Evolutionary conservation across 1,139 yeast genomes (phyloP), one percentile per base, ranked within the genome.

Genomic region (Torulaspora globosa): DNA sequence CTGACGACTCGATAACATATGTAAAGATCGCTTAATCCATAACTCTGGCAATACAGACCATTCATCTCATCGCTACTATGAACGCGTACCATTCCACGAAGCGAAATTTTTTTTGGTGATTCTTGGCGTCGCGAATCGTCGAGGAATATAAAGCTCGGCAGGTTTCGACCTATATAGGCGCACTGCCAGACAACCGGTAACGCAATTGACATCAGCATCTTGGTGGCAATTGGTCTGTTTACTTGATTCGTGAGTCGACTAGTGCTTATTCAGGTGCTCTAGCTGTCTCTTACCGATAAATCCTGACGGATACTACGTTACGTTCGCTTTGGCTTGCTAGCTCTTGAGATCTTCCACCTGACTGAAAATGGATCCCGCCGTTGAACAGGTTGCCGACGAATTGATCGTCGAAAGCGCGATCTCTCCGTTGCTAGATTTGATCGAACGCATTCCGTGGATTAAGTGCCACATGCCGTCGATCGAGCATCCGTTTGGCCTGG

Each of bases 401-500:
- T 35, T 37, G n/a, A 41, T 41, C 41, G 51, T 43, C 35, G 49
- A 45, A 21, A 32, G 19, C 36, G 34, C 48, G 3, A 35, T 39
- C n/a, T 43, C 48, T 26, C 47, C 49, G 8, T 43, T 48, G 28
- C 36, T 46, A 11, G 40, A 39, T 28, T 38, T 45, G 10, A 40
- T 51, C 11, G 42, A 48, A 9, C 27, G 33, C 12, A 48, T 48
- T 36, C 43, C 56, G 21, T 57, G 57, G 57, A 49, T 59, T 21
- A 42, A 56, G 26, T 49, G 52, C 36, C 60, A 59, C 21, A 39
- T 60, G 23, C 97, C 97, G 35, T 71, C 84, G 34, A 62, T 88
- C 45, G 85, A 85, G 44, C 76, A 87, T 52, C 97, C 97, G 14
- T 92, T 90, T 67, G 98, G 98, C 41, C 54, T 92, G 44, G 78